Evolutionary conservation across 768 basidiomycete species (phyloP).

Genomic region (Tricholoma sp.): DNA sequence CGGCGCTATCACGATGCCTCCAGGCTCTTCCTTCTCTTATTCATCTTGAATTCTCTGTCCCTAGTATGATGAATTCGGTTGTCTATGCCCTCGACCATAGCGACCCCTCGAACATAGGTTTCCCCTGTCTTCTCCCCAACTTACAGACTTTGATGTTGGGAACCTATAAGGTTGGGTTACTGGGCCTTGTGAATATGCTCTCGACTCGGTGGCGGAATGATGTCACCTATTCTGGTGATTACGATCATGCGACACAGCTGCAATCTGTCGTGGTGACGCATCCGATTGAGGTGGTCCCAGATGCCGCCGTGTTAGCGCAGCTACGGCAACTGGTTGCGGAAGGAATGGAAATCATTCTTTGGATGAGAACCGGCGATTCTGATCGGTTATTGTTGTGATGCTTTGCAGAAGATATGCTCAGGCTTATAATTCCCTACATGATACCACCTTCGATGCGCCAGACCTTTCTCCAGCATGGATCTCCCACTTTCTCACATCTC

Average conservation of each 20-base stretch:
- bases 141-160: neutral
- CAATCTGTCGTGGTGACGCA: neutral
- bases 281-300: neutral
- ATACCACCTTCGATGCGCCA: too few species aligned
- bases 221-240: neutral
- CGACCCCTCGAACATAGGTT: neutral
- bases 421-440: too few species aligned
- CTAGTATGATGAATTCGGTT: neutral
- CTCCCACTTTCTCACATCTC: too few species aligned
- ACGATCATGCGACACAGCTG: neutral
- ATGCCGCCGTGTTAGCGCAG: neutral
- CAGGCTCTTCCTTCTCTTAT: neutral
- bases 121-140: neutral
- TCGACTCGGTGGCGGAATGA: neutral
- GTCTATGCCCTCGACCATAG: neutral
- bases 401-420: too few species aligned
- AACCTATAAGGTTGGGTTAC: neutral
- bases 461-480: too few species aligned
- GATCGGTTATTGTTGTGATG: too few species aligned
- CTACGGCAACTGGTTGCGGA: neutral
- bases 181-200: neutral
- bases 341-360: neutral
- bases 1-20: neutral
- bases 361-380: too few species aligned
- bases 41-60: neutral